Evolutionary conservation across 257 asterid genomes (phyloP).

Genomic region (Solanum lycopersicoides): DNA sequence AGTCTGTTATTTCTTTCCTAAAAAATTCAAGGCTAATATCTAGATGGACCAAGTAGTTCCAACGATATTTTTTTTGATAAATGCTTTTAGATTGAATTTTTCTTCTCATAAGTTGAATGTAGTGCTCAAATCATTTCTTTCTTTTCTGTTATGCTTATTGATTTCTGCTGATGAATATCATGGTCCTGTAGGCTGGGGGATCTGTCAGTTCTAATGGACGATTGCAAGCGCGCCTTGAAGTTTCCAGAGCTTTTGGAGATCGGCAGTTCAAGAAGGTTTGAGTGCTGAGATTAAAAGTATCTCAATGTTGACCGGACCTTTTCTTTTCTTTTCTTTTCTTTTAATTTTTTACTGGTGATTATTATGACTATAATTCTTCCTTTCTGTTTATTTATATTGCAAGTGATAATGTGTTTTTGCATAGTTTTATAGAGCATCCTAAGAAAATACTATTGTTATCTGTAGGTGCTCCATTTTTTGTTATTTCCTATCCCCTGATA

Average conservation of each 20-base stretch:
- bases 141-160: not conserved
- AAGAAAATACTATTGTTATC: not conserved
- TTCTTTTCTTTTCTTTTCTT: not conserved
- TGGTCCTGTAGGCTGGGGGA: conserved; percentile 69
- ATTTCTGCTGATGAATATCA: conserved; percentile 2
- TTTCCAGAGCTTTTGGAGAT: conserved; percentile 95
- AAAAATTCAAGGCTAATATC: not conserved
- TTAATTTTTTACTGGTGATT: not conserved
- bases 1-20: not conserved
- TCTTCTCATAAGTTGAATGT: not conserved
- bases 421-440: not conserved
- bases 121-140: not conserved
- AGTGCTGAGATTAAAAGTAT: not conserved
- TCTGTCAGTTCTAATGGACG: conserved; percentile 81
- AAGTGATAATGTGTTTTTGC: not conserved
- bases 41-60: not conserved
- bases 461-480: not conserved
- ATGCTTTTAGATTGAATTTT: not conserved
- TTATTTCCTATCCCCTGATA: not conserved
- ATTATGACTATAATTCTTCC: not conserved
- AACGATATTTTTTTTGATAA: not conserved
- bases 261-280: conserved; percentile 84
- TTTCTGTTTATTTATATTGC: not conserved
- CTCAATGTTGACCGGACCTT: not conserved
- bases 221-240: conserved; percentile 88